Base-by-base conservation (phyloP, 805 yeast species). In the Metschnikowia shivogae region DNA sequence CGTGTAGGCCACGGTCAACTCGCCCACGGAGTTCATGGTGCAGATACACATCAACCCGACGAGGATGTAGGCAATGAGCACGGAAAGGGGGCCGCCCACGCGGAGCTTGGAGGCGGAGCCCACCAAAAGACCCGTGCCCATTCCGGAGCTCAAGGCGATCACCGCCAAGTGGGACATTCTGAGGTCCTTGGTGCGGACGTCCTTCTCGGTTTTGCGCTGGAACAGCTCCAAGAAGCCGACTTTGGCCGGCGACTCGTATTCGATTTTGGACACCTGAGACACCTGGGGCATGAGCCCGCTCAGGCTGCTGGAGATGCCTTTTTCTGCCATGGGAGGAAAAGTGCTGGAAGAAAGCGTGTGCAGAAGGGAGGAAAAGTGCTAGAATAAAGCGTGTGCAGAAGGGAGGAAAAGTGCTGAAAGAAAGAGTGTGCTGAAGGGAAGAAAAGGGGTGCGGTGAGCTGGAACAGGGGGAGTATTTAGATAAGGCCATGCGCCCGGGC, bases 1-100 rank as follows among this genome's bases (percentile, higher is more conserved):
- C 33, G 78, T 67, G 54, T 78, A 83, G 12, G 78, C 73, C 42
- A 81, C 81, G 1, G 86, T 83, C 67, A 82, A 61, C 62, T 71
- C 74, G 12, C 74, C 75, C 28, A 71, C 71, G 11, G 72, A 64
- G 51, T 61, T 70, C 50, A 70, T 61, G 34, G 73, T 68, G 19
- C 56, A 54, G 20, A 60, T 52, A 49, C 62, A 58, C 63, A 60
- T 60, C 43, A 52, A 45, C 12, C 63, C 63, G 28, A 56, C 57
- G 22, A 60, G 49, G 35, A 56, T 50, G 43, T 60, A 60, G 12
- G 61, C 63, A 14, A 60, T 47, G 31, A 60, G 45, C 8, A 60
- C 49, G 29, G 60, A 50, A 7, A 56, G 50, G 1, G 65, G 65
- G 2, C 65, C 65, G 2, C 63, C 64, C 17, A 46, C 39, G 6